These are phyloP conservation scores for Ramularia collo-cygni DNA, from an alignment of 2,329 filamentous ascomycete species.

Conservation along the genomic window DNA sequence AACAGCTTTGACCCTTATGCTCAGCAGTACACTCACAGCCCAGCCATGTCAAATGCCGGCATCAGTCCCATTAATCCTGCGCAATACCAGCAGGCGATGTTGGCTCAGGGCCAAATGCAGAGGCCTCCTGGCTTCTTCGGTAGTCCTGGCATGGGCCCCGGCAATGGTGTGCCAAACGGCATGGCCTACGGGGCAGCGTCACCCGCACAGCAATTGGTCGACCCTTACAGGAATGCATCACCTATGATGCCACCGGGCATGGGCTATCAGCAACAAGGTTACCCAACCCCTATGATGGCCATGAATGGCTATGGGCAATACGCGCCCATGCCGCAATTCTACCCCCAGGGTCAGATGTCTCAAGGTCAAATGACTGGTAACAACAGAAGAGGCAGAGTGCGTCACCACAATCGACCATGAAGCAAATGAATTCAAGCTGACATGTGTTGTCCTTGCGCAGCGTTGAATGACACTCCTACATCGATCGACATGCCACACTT, in stretches of 20 bases:
- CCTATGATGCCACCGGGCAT: conserved; percentile 36
- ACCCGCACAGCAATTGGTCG: conserved; percentile 30
- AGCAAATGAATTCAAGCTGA: neutral
- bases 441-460: neutral
- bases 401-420: neutral
- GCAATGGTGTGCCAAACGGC: conserved; percentile 16
- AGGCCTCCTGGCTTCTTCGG: conserved; percentile 28
- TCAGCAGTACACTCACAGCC: conserved; percentile 32
- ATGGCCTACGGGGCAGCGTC: conserved; percentile 23
- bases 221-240: conserved; percentile 35
- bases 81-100: conserved; percentile 52
- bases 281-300: conserved; percentile 22
- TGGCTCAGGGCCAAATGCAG: conserved; percentile 35
- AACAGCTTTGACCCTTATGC: conserved; percentile 42
- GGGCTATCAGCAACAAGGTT: conserved; percentile 23
- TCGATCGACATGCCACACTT: too few species aligned
- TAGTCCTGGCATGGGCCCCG: conserved; percentile 13
- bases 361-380: conserved; percentile 14
- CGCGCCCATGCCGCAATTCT: conserved; percentile 19
- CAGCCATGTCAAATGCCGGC: conserved; percentile 31
- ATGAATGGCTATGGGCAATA: conserved; percentile 26
- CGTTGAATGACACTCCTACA: neutral
- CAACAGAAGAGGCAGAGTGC: conserved; percentile 16
- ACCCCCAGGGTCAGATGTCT: conserved; percentile 18
- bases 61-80: conserved; percentile 35